Evolutionary conservation across 345 rosid genomes (phyloP).

Genomic region (Ricinus communis): DNA sequence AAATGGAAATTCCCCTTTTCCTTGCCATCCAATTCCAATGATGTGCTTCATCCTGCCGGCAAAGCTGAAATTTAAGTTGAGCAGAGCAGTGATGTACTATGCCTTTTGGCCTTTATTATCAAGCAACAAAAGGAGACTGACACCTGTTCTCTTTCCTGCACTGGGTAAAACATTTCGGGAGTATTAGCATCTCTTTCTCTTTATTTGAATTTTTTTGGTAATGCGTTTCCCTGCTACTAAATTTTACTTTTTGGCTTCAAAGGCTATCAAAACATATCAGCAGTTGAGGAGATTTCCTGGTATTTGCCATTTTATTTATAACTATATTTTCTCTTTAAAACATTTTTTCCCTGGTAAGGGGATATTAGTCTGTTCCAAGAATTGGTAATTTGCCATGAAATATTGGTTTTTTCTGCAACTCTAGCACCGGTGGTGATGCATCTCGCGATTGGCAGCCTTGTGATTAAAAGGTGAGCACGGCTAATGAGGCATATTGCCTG

Average conservation of each 20-base stretch:
- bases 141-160: slow-evolving; percentile 46
- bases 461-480: slow-evolving; percentile 97
- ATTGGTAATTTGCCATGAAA: slow-evolving; percentile 66
- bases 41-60: slow-evolving; percentile 50
- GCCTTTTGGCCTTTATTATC: slow-evolving; percentile 50
- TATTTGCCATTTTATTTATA: slow-evolving; percentile 44
- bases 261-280: slow-evolving; percentile 78
- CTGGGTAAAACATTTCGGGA: slow-evolving; percentile 64
- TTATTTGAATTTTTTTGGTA: slow-evolving; percentile 40
- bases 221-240: slow-evolving; percentile 54
- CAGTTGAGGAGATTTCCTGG: slow-evolving; percentile 84
- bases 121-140: slow-evolving; percentile 55
- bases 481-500: slow-evolving; percentile 73
- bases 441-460: slow-evolving; percentile 74
- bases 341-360: slow-evolving; percentile 97
- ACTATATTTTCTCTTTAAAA: slow-evolving; percentile 41
- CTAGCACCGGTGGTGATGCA: slow-evolving; percentile 93
- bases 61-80: slow-evolving; percentile 52
- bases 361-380: slow-evolving; percentile 60
- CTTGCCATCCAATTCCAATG: slow-evolving; percentile 42
- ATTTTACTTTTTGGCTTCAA: slow-evolving; percentile 54
- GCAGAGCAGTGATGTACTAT: slow-evolving; percentile 48
- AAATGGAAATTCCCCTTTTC: slow-evolving; percentile 27
- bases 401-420: slow-evolving; percentile 87
- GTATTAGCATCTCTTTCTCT: slow-evolving; percentile 61